These are phyloP conservation scores for Prototheca wickerhamii DNA, from an alignment of 163 green algal species.

Conservation along the genomic window DNA sequence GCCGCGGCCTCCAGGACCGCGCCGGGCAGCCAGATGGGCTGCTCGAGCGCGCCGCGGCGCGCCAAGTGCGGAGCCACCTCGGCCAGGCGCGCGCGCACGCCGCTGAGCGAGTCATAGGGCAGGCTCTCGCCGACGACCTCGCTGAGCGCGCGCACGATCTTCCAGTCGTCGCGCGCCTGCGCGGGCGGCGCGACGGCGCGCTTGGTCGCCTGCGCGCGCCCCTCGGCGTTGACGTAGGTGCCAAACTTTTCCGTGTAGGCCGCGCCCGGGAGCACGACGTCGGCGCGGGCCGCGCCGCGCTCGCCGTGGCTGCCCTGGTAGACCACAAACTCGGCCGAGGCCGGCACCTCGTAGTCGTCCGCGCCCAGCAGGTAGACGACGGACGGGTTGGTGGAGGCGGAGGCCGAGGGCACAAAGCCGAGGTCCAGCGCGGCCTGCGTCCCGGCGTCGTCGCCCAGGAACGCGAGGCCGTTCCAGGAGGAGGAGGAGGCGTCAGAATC, in stretches of 20 bases:
- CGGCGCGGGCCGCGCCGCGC: constrained; percentile 72
- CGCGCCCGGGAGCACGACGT: constrained; percentile 87
- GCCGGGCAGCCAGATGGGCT: constrained; percentile 83
- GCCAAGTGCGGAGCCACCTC: constrained; percentile 80
- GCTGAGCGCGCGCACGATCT: constrained; percentile 74
- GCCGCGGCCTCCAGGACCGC: constrained; percentile 23
- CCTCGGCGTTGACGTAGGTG: constrained; percentile 98
- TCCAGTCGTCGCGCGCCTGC: constrained; percentile 93
- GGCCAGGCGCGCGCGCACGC: constrained; percentile 61
- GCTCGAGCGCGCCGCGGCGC: constrained; percentile 53
- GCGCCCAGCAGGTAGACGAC: constrained; percentile 90
- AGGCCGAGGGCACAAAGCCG: constrained; percentile 72
- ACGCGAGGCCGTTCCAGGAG: constrained; percentile 91
- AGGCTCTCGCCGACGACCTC: constrained; percentile 71
- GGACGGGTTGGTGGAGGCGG: constrained; percentile 17
- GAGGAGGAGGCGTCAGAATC: not conserved
- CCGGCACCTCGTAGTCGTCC: constrained; percentile 75
- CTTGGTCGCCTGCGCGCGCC: constrained; percentile 73
- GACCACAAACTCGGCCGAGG: constrained; percentile 86
- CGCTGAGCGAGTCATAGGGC: constrained; percentile 73
- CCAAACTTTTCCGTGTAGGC: constrained; percentile 97
- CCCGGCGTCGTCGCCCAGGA: constrained; percentile 84
- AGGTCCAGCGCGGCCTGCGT: constrained; percentile 89
- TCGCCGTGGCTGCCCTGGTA: constrained; percentile 98
- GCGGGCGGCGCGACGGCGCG: constrained; percentile 67